Conservation (phyloP, 2,329 filamentous ascomycete genomes). For the Cytospora piceicola region DNA sequence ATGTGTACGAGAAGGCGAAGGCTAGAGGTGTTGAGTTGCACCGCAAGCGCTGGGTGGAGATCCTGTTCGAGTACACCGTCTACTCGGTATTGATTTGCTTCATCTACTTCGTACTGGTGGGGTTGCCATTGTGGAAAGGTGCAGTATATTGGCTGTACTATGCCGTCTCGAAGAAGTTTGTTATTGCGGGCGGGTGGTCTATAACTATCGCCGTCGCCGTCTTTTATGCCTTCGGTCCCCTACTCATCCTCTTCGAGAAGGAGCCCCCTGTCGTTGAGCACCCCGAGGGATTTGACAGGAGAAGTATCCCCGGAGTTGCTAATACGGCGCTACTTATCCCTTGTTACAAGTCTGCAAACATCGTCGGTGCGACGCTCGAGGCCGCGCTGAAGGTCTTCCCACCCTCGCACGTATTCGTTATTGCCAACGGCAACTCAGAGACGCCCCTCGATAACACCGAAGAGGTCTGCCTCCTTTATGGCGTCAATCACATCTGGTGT, state of each 20-base stretch:
- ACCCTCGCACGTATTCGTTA: slow-evolving; percentile 49
- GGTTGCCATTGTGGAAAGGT: slow-evolving; percentile 50
- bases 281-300: slow-evolving; percentile 24
- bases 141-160: slow-evolving; percentile 48
- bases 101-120: slow-evolving; percentile 51
- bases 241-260: slow-evolving; percentile 39
- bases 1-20: slow-evolving; percentile 33
- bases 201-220: slow-evolving; percentile 44
- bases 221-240: slow-evolving; percentile 32
- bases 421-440: slow-evolving; percentile 53
- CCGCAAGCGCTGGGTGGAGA: slow-evolving; percentile 33
- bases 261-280: slow-evolving; percentile 35
- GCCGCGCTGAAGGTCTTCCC: slow-evolving; percentile 52
- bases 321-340: slow-evolving; percentile 44
- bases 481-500: slow-evolving; percentile 53
- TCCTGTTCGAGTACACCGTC: slow-evolving; percentile 32
- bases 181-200: slow-evolving; percentile 45
- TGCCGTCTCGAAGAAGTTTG: slow-evolving; percentile 45
- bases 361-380: slow-evolving; percentile 46
- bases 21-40: slow-evolving; percentile 29
- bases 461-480: slow-evolving; percentile 47
- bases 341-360: slow-evolving; percentile 50
- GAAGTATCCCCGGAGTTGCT: slow-evolving; percentile 10
- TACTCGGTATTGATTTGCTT: slow-evolving; percentile 41
- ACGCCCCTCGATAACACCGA: slow-evolving; percentile 52